A percentile compares a stretch with the other conserved stretches of the same genome.
Evolutionary conservation across 805 yeast genomes (phyloP).

Genomic region (Myxozyma geophila): DNA sequence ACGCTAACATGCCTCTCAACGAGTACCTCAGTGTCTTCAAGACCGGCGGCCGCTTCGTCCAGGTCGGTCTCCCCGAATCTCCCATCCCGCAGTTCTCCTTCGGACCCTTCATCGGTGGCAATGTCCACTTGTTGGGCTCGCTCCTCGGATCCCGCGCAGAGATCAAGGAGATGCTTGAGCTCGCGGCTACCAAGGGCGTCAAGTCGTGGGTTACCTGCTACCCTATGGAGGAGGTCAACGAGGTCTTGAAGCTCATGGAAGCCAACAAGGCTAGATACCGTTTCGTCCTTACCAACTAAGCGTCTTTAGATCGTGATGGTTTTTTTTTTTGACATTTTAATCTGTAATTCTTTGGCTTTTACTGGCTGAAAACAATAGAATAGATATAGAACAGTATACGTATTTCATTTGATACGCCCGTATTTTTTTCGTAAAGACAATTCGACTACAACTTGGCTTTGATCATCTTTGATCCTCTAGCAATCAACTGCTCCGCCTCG

Average conservation of each 20-base stretch:
- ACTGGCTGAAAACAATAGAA: neutral
- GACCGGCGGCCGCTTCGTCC: constrained; percentile 61
- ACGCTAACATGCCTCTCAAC: constrained; percentile 46
- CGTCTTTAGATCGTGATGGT: too few species aligned
- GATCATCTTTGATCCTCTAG: constrained; percentile 12
- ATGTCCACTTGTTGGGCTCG: constrained; percentile 52
- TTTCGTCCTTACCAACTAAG: constrained; percentile 30
- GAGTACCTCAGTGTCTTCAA: constrained; percentile 57
- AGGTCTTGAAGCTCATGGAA: constrained; percentile 34
- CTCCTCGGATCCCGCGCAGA: constrained; percentile 66
- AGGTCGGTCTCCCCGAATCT: constrained; percentile 68
- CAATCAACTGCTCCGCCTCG: constrained; percentile 36
- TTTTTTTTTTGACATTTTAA: too few species aligned
- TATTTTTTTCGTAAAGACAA: too few species aligned
- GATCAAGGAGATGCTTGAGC: constrained; percentile 65
- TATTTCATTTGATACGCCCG: too few species aligned
- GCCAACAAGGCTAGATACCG: constrained; percentile 36
- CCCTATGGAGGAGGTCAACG: constrained; percentile 38
- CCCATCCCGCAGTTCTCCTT: constrained; percentile 36
- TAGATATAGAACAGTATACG: neutral
- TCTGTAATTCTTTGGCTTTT: neutral
- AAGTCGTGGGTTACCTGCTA: constrained; percentile 36
- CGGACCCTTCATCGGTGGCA: constrained; percentile 32
- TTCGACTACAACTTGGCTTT: constrained; percentile 24
- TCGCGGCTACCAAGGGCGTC: constrained; percentile 58